A percentile compares a stretch with the other conserved stretches of the same genome.
These are phyloP conservation scores for Colletotrichum sp. DNA, from an alignment of 2,329 filamentous ascomycete genomes.

Conservation along the genomic window DNA sequence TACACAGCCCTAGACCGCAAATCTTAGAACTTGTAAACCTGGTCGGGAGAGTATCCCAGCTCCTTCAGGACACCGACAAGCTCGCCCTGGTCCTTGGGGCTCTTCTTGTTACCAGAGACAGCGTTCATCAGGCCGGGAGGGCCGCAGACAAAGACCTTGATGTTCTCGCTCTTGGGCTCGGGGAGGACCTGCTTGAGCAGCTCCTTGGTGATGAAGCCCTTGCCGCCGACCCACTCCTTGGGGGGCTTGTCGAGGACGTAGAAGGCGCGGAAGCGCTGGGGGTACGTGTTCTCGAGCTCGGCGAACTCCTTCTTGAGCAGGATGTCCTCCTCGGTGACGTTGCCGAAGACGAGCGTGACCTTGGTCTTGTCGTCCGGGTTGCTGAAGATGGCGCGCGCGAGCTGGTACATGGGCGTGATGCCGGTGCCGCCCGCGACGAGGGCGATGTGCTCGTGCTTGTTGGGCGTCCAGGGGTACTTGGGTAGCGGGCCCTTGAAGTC, in stretches of 20 bases:
- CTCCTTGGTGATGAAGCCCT: slow-evolving; percentile 87
- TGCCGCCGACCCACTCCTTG: slow-evolving; percentile 76
- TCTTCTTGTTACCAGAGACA: slow-evolving; percentile 87
- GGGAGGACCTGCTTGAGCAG: slow-evolving; percentile 93
- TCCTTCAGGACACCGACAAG: slow-evolving; percentile 82
- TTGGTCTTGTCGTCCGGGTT: slow-evolving; percentile 98
- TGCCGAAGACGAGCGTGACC: slow-evolving; percentile 94
- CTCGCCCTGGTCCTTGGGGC: slow-evolving; percentile 93
- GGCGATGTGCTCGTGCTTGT: slow-evolving; percentile 92
- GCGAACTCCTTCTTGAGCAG: slow-evolving; percentile 85
- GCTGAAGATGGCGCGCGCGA: slow-evolving; percentile 89
- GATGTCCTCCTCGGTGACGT: slow-evolving; percentile 88
- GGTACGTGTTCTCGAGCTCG: slow-evolving; percentile 92
- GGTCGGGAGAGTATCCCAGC: slow-evolving; percentile 71
- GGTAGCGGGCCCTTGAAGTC: slow-evolving; percentile 95
- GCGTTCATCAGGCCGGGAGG: slow-evolving; percentile 94
- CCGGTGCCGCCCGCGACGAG: slow-evolving; percentile 94
- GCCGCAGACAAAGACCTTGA: slow-evolving; percentile 97
- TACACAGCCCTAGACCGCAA: not conserved
- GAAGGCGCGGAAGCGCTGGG: slow-evolving; percentile 93
- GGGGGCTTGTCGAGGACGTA: slow-evolving; percentile 89
- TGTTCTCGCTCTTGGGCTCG: slow-evolving; percentile 87
- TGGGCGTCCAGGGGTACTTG: slow-evolving; percentile 87
- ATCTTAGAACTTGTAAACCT: slow-evolving; percentile 90
- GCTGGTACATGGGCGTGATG: slow-evolving; percentile 98